Evolutionary conservation across 2,329 filamentous ascomycete species (phyloP).

Genomic region (Tolypocladium amazonense): DNA sequence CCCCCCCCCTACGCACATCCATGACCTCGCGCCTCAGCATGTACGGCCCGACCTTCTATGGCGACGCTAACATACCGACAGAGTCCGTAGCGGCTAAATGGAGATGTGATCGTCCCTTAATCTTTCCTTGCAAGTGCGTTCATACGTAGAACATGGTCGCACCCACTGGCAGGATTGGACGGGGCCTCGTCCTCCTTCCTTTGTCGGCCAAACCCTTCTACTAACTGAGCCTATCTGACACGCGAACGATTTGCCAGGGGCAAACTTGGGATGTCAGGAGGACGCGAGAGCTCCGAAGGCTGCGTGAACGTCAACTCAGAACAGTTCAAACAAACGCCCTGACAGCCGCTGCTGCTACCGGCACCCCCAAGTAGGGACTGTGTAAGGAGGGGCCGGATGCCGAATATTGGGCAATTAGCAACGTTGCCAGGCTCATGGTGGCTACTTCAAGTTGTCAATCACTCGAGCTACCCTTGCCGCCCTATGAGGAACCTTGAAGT

Average conservation of each 20-base stretch:
- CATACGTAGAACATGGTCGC: neutral
- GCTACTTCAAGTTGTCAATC: neutral
- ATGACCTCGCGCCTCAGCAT: neutral
- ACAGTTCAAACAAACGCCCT: too few species aligned
- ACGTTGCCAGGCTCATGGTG: constrained; percentile 3
- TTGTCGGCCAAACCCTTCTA: neutral
- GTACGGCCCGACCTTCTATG: neutral
- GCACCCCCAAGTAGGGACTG: neutral
- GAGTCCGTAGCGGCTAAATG: neutral
- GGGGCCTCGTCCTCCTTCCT: neutral
- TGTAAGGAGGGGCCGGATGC: neutral
- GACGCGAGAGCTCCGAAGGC: neutral
- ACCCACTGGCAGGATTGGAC: neutral
- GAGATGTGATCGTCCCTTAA: neutral
- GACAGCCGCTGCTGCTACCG: neutral
- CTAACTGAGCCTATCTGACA: neutral
- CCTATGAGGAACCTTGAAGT: neutral
- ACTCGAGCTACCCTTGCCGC: neutral
- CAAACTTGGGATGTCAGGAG: neutral
- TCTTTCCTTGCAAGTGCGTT: neutral
- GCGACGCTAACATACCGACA: neutral
- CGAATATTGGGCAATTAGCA: neutral
- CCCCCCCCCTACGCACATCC: neutral
- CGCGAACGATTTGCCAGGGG: neutral
- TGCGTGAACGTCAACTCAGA: neutral